Conservation (phyloP, 768 basidiomycete genomes). For the Xerocomellus dryophilus region DNA sequence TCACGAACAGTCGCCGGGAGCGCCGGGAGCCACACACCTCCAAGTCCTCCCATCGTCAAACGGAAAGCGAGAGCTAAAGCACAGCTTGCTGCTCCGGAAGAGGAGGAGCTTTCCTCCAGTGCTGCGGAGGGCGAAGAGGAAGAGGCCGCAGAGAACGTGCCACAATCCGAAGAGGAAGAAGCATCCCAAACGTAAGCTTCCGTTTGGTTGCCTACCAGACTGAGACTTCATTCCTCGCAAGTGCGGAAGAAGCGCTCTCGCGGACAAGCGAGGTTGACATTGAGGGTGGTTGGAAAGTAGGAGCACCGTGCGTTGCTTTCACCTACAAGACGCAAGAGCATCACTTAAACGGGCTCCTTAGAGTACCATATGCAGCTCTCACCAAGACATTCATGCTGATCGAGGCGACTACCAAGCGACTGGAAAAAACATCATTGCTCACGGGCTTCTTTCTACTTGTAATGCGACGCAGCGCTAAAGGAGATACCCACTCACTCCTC, state of each 20-base stretch:
- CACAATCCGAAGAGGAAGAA: constrained; percentile 44
- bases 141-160: constrained; percentile 37
- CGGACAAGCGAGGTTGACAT: constrained; percentile 70
- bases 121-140: constrained; percentile 42
- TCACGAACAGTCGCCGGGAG: neutral
- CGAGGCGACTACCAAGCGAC: constrained; percentile 90
- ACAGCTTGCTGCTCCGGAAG: constrained; percentile 20
- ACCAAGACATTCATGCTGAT: constrained; percentile 86
- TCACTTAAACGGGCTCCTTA: constrained; percentile 28
- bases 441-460: constrained; percentile 89
- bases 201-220: neutral
- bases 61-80: constrained; percentile 21
- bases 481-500: constrained; percentile 71
- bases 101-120: constrained; percentile 32
- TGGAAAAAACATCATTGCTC: constrained; percentile 87
- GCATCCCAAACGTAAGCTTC: constrained; percentile 62
- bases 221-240: constrained; percentile 23
- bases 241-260: constrained; percentile 67
- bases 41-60: constrained; percentile 4
- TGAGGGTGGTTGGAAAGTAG: constrained; percentile 78
- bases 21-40: neutral
- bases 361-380: constrained; percentile 92
- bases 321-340: neutral
- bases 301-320: constrained; percentile 65
- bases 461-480: constrained; percentile 77